These are phyloP conservation scores for Tolypocladium endophyticum DNA, from an alignment of 2,329 filamentous ascomycete species.

Conservation along the genomic window DNA sequence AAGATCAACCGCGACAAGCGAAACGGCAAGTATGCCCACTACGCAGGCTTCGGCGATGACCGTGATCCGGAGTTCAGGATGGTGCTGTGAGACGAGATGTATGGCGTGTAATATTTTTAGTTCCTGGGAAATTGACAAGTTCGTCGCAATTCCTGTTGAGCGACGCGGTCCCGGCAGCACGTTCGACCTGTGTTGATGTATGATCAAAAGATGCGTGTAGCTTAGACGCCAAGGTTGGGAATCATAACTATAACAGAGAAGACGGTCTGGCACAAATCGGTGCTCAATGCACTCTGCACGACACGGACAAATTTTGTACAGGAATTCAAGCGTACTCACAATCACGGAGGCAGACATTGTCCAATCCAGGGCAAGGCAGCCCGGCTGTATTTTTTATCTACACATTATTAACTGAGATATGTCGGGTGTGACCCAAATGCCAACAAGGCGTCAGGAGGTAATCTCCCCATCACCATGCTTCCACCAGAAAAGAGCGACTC, in stretches of 20 bases:
- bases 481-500: background rate
- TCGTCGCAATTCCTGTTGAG: background rate
- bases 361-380: background rate
- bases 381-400: background rate
- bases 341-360: background rate
- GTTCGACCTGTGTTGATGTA: no score
- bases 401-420: background rate
- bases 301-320: background rate
- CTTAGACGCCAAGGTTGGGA: no score
- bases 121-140: background rate
- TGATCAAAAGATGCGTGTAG: no score
- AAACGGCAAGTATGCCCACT: constrained; percentile 47
- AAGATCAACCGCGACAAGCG: constrained; percentile 56
- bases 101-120: background rate
- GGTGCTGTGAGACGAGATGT: constrained; percentile 31
- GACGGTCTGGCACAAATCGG: background rate
- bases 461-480: background rate
- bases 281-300: background rate
- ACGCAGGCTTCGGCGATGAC: constrained; percentile 48
- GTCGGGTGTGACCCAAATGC: background rate
- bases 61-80: constrained; percentile 52
- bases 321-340: background rate
- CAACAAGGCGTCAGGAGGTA: background rate
- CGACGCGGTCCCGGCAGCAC: no score
- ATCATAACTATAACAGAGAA: background rate